Conservation (phyloP, 208 protist genomes). For the Leishmania mexicana region DNA sequence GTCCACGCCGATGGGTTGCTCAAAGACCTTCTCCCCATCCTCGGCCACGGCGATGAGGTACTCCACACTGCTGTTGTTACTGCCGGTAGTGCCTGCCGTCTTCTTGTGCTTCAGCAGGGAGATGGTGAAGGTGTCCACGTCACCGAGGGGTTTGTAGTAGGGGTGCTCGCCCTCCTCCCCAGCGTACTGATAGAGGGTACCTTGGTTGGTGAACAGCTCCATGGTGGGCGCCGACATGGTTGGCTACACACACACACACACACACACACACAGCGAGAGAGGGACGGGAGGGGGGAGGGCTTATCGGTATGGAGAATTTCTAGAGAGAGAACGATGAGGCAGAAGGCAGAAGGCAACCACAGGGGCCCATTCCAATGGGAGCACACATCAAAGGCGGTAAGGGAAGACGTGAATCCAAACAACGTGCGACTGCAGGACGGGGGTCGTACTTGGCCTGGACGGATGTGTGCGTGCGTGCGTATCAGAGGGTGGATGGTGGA, state of each 20-base stretch:
- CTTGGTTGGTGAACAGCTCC: constrained; percentile 33
- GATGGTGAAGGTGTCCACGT: constrained; percentile 23
- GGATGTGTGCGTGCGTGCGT: background rate
- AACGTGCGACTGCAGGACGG: background rate
- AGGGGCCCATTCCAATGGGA: background rate
- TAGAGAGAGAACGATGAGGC: background rate
- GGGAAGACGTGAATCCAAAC: background rate
- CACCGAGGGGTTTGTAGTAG: constrained; percentile 40
- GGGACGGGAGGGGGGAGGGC: background rate
- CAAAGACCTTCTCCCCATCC: constrained; percentile 35
- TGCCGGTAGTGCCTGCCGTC: background rate
- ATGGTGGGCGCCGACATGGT: constrained; percentile 8
- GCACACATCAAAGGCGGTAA: too few species aligned
- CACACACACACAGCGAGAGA: background rate
- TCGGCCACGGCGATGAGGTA: constrained; percentile 42
- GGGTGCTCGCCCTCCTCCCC: constrained; percentile 19
- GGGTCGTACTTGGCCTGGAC: background rate
- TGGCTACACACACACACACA: background rate
- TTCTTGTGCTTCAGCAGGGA: constrained; percentile 25
- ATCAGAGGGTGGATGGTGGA: background rate
- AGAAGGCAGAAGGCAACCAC: background rate
- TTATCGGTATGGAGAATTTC: background rate
- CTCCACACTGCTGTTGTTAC: background rate
- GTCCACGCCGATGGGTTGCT: constrained; percentile 45
- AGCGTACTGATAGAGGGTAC: constrained; percentile 47